Evolutionary conservation across 2,329 filamentous ascomycete species (phyloP), one percentile per base, ranked within the genome.

Genomic region (Penicillium freii): DNA sequence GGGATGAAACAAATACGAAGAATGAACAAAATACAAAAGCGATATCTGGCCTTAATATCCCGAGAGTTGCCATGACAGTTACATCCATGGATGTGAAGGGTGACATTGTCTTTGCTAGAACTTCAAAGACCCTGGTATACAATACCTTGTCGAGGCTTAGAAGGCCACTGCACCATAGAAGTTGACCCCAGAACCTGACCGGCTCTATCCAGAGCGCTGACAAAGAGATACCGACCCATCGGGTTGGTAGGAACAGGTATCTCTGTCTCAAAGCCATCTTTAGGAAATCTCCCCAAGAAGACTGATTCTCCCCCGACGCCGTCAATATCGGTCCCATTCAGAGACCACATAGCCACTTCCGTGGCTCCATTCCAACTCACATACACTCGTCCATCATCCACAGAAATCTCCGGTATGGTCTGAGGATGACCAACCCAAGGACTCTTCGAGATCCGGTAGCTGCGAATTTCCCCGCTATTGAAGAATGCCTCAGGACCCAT

Each of bases 281-380:
- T 45, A 5, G 31, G 31, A 21, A 38, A 53, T 25, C 9, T 13
- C 13, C 43, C 43, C 34, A 46, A 15, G 40, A 19, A 19, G 4
- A 40, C 34, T 3, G 25, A 39, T 4, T 19, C 34, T 4, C 13
- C 34, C 17, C 9, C 33, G 13, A 3, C 33, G n/a, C 3, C 15
- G 15, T 54, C 43, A 25, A 29, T 17, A 17, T 27, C 40, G 11
- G 13, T 11, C 9, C 21, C 51, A 3, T 38, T n/a, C 33, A 53
- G 10, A 13, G 25, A 19, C 71, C 63, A 76, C 38, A 19, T 33
- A 15, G 31, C 13, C 31, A 33, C 11, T 3, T 33, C 31, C 5
- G 31, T 33, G 31, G 31, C 31, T 0, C 78, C 78, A 45, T 80
- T 80, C 78, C 78, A 80, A 61, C 75, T 77, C 2, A 76, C 75